phyloP scores from a whole-genome alignment of 2,329 filamentous ascomycete species.

The Epichloe festucae region DNA sequence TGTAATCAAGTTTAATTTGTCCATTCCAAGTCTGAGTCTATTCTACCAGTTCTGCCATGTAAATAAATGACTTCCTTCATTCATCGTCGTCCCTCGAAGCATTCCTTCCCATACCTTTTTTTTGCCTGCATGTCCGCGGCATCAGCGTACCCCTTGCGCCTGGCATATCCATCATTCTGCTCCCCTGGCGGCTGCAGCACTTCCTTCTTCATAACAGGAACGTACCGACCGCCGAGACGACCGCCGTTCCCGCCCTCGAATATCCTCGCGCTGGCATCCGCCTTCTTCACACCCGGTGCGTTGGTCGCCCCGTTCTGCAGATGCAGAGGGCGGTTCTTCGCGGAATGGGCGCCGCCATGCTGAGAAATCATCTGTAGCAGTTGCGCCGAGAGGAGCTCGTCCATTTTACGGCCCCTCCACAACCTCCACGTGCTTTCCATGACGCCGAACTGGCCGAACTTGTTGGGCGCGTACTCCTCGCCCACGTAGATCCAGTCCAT shows the following conservation, averaged over 20 bases:
- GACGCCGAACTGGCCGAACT: conserved; percentile 52
- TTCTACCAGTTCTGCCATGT: neutral
- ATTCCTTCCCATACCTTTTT: conserved; percentile 13
- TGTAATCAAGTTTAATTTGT: no score
- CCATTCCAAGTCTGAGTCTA: neutral
- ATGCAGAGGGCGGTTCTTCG: neutral
- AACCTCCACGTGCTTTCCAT: conserved; percentile 67
- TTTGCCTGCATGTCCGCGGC: conserved; percentile 34
- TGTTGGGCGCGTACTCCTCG: conserved; percentile 45
- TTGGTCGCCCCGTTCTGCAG: neutral
- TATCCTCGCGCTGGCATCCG: conserved; percentile 17
- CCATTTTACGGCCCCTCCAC: conserved; percentile 79
- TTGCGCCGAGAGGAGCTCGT: conserved; percentile 69
- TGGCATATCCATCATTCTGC: conserved; percentile 49
- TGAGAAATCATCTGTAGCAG: conserved; percentile 51
- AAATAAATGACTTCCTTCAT: conserved; percentile 4
- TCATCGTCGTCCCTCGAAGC: conserved; percentile 16
- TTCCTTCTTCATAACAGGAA: conserved; percentile 39
- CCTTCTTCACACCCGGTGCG: conserved; percentile 21
- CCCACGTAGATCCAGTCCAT: conserved; percentile 71
- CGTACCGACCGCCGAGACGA: conserved; percentile 38
- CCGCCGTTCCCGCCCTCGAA: conserved; percentile 45
- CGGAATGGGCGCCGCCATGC: conserved; percentile 17
- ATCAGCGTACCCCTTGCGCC: conserved; percentile 42
- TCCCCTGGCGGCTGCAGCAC: conserved; percentile 35